These are phyloP conservation scores for Gossypium stocksii DNA, from an alignment of 345 rosid genomes.

Conservation along the genomic window DNA sequence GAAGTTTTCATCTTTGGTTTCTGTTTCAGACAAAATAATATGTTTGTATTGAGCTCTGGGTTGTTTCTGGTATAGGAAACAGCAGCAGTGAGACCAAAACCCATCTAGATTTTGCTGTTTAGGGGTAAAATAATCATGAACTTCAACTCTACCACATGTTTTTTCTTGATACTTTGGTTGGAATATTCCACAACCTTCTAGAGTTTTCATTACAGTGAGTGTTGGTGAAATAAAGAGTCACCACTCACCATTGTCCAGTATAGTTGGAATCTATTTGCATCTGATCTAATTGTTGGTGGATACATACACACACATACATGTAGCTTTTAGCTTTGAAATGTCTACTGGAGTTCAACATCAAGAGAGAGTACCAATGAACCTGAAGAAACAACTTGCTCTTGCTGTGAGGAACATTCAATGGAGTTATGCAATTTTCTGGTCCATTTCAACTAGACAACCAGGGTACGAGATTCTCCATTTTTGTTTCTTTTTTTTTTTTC, in stretches of 20 bases:
- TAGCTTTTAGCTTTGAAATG: slow-evolving; percentile 20
- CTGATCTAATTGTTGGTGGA: slow-evolving; percentile 13
- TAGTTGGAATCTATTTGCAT: slow-evolving; percentile 6
- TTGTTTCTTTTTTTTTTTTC: neutral
- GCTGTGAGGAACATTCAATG: slow-evolving; percentile 81
- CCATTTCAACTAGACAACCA: slow-evolving; percentile 63
- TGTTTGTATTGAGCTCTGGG: slow-evolving; percentile 12
- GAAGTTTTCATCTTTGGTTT: neutral
- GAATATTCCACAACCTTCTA: slow-evolving; percentile 7
- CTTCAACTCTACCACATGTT: slow-evolving; percentile 12
- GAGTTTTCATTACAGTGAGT: neutral
- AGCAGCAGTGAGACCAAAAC: neutral
- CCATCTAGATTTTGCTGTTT: slow-evolving; percentile 9
- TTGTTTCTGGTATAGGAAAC: slow-evolving; percentile 10
- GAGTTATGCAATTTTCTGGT: slow-evolving; percentile 97
- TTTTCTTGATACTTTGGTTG: neutral
- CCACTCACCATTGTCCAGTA: neutral
- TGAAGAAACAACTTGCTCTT: slow-evolving; percentile 76
- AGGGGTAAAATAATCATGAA: neutral
- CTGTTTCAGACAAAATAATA: neutral
- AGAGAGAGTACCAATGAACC: slow-evolving; percentile 41
- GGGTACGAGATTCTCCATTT: slow-evolving; percentile 46
- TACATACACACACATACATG: neutral
- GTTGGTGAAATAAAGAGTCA: neutral
- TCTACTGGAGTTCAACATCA: slow-evolving; percentile 30